These are phyloP conservation scores for Aspergillus aculeatus DNA, from an alignment of 2,329 filamentous ascomycete species.

Conservation along the genomic window DNA sequence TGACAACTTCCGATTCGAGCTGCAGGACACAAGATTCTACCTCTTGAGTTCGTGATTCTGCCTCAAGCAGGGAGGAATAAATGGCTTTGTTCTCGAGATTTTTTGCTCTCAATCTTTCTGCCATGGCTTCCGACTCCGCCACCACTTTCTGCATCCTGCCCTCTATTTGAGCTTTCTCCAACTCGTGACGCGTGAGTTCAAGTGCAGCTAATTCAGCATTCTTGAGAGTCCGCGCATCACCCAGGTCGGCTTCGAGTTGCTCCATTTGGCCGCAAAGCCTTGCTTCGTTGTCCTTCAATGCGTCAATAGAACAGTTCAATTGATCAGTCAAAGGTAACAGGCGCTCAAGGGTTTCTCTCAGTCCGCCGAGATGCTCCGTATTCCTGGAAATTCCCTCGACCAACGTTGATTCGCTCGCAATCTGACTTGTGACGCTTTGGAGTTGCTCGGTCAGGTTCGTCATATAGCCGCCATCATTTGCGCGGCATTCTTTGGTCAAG, in stretches of 20 bases:
- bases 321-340: conserved; percentile 20
- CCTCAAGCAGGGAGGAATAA: conserved; percentile 21
- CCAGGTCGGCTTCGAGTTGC: conserved; percentile 19
- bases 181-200: conserved; percentile 25
- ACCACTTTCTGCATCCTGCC: conserved; percentile 24
- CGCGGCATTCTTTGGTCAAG: background rate
- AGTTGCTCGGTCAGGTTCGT: conserved; percentile 24
- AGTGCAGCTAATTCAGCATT: conserved; percentile 19
- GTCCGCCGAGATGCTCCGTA: conserved; percentile 15
- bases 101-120: conserved; percentile 19
- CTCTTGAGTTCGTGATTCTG: conserved; percentile 15
- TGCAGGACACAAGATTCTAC: conserved; percentile 17
- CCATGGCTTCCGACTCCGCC: conserved; percentile 15
- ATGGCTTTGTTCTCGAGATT: conserved; percentile 21
- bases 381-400: conserved; percentile 24
- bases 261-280: conserved; percentile 32
- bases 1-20: conserved; percentile 24
- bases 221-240: conserved; percentile 18
- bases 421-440: conserved; percentile 15
- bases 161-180: conserved; percentile 27
- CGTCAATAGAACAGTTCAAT: conserved; percentile 22
- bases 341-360: conserved; percentile 21
- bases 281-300: conserved; percentile 21
- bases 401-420: conserved; percentile 21
- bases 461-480: conserved; percentile 14